These are phyloP conservation scores for Cladophialophora exuberans DNA, from an alignment of 2,329 filamentous ascomycete genomes.

Conservation along the genomic window DNA sequence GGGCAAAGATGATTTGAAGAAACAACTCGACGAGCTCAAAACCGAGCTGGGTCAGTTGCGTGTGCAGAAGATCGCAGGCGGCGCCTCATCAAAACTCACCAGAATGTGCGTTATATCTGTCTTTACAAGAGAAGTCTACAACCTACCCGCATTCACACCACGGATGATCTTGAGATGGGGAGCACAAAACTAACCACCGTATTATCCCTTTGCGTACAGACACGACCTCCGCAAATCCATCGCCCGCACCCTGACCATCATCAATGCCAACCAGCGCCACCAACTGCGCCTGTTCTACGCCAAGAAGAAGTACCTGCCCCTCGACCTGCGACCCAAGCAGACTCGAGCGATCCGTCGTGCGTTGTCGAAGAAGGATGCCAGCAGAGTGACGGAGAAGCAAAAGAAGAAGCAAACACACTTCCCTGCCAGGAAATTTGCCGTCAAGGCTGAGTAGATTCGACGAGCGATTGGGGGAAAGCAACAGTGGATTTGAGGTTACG, in stretches of 20 bases:
- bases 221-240: conserved; percentile 99
- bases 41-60: conserved; percentile 93
- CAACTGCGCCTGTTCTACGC: conserved; percentile 99
- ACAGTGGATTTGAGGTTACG: conserved; percentile 25
- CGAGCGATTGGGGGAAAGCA: conserved; percentile 37
- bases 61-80: conserved; percentile 92
- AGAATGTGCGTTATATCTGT: conserved; percentile 92
- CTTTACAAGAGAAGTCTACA: conserved; percentile 6
- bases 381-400: conserved; percentile 85
- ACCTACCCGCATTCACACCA: conserved; percentile 9
- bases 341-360: conserved; percentile 97
- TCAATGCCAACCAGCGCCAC: conserved; percentile 98
- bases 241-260: conserved; percentile 96
- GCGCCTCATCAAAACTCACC: conserved; percentile 92
- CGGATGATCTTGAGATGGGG: no score
- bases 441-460: conserved; percentile 68
- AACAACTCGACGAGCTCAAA: conserved; percentile 95
- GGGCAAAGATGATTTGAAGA: conserved; percentile 97
- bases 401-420: conserved; percentile 97
- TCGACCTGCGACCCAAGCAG: conserved; percentile 98
- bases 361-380: conserved; percentile 88
- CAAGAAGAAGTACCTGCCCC: conserved; percentile 98
- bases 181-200: not conserved
- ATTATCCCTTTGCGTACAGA: conserved; percentile 56
- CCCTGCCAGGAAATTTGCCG: conserved; percentile 97